Base-by-base conservation (phyloP, 768 basidiomycete genomes). In the Daedaleopsis nitida region DNA sequence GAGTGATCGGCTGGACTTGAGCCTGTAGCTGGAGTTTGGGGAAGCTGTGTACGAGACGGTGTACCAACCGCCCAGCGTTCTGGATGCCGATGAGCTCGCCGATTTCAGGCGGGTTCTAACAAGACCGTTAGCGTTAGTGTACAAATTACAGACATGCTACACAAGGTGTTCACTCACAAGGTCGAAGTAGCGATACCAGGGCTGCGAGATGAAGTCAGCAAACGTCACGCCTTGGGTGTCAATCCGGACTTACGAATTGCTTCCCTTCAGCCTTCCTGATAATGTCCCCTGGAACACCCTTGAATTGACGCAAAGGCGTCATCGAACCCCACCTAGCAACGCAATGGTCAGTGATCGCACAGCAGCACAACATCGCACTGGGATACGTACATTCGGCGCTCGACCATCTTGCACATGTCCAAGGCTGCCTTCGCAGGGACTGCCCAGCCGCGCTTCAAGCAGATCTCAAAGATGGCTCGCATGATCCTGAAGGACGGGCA, bases 151-250 rank as follows among this genome's bases (percentile, higher is more conserved):
- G 35, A 21, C 27, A 5, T 13, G 27, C 7, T 32, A 32, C 27
- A 32, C 34, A 45, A 35, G 47, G 21, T 6, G 17, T 11, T 24
- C 24, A 67, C 77, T 67, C 65, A 83, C 82, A 63, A 98, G 78
- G 71, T 98, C 96, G 65, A 96, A 98, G 78, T 98, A 98, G 24
- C 96, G 89, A 70, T 97, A 92, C 94, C 95, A 97, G 0, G 95
- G 94, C 89, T 89, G 43, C 7, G 11, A 68, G n/a, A 52, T 1
- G 9, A 35, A 23, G 27, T 55, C 54, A 51, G 44, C 27, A 51
- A 49, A 50, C 65, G 57, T 55, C 14, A 21, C 6, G 9, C 5
- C 9, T 12, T 11, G 32, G 52, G 13, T 38, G 19, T 12, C 52
- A 1, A 38, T 32, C 7, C 27, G 27, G 17, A 81, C 87, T 70